Conservation (phyloP, 2,329 filamentous ascomycete genomes). For the Hymenoscyphus repandus region DNA sequence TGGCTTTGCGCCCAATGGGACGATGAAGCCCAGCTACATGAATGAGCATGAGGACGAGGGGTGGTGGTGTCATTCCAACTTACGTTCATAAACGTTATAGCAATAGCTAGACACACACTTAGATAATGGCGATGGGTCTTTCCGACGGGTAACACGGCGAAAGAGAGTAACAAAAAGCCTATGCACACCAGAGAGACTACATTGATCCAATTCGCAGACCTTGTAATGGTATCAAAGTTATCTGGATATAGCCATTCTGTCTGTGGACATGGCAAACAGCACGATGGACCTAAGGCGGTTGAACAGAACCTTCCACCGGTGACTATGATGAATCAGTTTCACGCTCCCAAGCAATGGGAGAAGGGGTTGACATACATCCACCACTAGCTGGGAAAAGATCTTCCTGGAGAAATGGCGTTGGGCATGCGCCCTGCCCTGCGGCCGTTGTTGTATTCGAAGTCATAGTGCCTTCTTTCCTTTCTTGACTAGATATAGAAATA, state of each 20-base stretch:
- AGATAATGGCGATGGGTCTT: conserved; percentile 91
- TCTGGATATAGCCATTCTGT: conserved; percentile 69
- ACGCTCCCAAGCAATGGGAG: conserved; percentile 7
- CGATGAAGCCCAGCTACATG: conserved; percentile 75
- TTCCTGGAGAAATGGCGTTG: conserved; percentile 63
- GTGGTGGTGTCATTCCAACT: conserved; percentile 36
- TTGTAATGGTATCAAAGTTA: conserved; percentile 53
- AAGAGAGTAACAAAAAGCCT: conserved; percentile 73
- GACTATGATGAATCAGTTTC: conserved; percentile 34
- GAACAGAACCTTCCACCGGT: conserved; percentile 54
- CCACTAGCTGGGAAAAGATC: conserved; percentile 51
- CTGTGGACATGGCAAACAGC: conserved; percentile 87
- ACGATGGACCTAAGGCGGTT: conserved; percentile 48
- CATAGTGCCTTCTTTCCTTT: conserved; percentile 2
- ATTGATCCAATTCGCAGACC: conserved; percentile 76
- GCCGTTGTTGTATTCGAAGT: conserved; percentile 11
- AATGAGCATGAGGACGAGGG: conserved; percentile 15
- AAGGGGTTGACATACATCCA: conserved; percentile 56
- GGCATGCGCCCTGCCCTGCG: conserved; percentile 48
- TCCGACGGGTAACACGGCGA: conserved; percentile 73
- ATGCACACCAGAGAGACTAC: conserved; percentile 68
- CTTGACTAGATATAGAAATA: conserved; percentile 1
- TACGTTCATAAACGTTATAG: conserved; percentile 74
- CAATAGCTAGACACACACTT: conserved; percentile 77
- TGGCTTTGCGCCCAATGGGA: conserved; percentile 74